phyloP scores from a whole-genome alignment of 306 rosid species.

The Neltuma alba region DNA sequence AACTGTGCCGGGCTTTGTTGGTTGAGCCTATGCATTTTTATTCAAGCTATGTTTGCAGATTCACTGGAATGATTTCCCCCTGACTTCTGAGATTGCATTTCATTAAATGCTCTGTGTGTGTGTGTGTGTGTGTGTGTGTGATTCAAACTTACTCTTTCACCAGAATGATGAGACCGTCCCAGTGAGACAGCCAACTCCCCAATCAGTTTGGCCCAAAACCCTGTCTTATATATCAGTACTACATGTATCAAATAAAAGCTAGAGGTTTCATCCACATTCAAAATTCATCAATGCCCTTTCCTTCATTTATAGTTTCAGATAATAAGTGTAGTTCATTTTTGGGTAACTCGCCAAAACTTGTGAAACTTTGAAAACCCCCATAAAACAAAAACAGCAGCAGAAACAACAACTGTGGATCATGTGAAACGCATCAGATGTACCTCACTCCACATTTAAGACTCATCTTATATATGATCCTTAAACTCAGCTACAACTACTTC shows the following conservation, averaged over 20 bases:
- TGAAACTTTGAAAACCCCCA: conserved; percentile 58
- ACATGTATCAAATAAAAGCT: conserved; percentile 12
- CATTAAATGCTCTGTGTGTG: too few species aligned
- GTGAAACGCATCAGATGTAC: conserved; percentile 69
- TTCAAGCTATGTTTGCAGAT: background rate
- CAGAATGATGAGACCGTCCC: conserved; percentile 9
- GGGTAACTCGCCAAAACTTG: conserved; percentile 59
- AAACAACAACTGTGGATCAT: conserved; percentile 67
- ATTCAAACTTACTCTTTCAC: conserved; percentile 29
- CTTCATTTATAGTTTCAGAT: conserved; percentile 37
- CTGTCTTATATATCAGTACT: background rate
- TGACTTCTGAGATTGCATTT: conserved; percentile 6
- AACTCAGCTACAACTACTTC: conserved; percentile 11
- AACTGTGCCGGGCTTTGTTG: too few species aligned
- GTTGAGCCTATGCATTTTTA: background rate
- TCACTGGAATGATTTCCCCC: background rate
- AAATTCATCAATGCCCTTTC: conserved; percentile 17
- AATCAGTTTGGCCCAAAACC: conserved; percentile 33
- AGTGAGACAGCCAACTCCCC: conserved; percentile 30
- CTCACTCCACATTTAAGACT: conserved; percentile 60
- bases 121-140: too few species aligned
- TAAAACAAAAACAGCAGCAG: background rate
- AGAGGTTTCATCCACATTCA: background rate
- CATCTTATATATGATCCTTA: conserved; percentile 19
- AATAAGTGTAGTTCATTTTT: conserved; percentile 1